phyloP scores from a whole-genome alignment of 2,329 filamentous ascomycete species.

The Penicillium sp. region DNA sequence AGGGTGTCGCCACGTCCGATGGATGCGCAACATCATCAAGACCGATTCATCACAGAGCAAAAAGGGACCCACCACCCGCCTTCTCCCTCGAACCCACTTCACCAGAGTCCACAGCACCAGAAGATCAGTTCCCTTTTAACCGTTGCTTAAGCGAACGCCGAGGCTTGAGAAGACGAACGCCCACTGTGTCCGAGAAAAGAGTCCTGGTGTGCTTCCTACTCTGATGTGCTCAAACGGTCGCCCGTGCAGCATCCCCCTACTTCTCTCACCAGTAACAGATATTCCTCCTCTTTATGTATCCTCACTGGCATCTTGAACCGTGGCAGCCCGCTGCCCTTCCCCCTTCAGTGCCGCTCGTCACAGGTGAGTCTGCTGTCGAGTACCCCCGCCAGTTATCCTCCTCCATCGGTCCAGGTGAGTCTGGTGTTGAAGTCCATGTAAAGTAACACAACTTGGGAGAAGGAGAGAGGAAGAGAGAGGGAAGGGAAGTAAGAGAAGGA shows the following conservation, averaged over 20 bases:
- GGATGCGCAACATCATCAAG: slow-evolving; percentile 6
- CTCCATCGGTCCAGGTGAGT: neutral
- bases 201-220: neutral
- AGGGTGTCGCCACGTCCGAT: slow-evolving; percentile 9
- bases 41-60: slow-evolving; percentile 4
- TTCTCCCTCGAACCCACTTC: slow-evolving; percentile 5
- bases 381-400: neutral
- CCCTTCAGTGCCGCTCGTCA: neutral
- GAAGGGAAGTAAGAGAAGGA: neutral
- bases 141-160: slow-evolving; percentile 6
- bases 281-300: neutral
- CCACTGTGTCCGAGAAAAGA: slow-evolving; percentile 10
- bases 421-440: neutral
- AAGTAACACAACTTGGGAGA: neutral
- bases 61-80: neutral
- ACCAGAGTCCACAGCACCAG: slow-evolving; percentile 5
- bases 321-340: neutral
- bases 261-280: slow-evolving; percentile 1
- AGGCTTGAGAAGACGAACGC: slow-evolving; percentile 9
- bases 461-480: neutral
- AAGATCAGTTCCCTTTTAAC: neutral
- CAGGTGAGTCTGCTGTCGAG: neutral
- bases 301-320: slow-evolving; percentile 1
- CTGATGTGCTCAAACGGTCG: slow-evolving; percentile 4
- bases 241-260: slow-evolving; percentile 1